phyloP scores from a whole-genome alignment of 805 yeast genomes.

The Nematodospora valgi region DNA sequence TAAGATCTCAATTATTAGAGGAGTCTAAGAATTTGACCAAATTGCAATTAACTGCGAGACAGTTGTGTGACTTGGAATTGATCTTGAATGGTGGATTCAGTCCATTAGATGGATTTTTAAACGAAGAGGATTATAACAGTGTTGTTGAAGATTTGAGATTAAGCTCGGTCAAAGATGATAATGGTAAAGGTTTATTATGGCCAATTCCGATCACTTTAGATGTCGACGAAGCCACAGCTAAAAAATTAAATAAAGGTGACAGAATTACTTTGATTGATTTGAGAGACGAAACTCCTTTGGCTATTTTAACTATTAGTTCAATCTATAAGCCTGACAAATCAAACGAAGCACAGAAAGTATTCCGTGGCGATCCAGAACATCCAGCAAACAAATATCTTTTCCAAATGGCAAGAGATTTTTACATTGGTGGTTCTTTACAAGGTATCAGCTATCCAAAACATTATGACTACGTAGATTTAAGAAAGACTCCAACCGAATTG shows the following conservation, averaged over 20 bases:
- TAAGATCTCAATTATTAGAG: conserved; percentile 49
- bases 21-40: conserved; percentile 47
- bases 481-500: conserved; percentile 88
- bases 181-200: conserved; percentile 69
- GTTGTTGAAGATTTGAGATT: conserved; percentile 72
- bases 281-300: conserved; percentile 74
- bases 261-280: conserved; percentile 76
- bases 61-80: conserved; percentile 88
- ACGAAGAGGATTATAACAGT: conserved; percentile 61
- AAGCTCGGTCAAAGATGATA: conserved; percentile 37
- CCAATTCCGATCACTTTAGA: conserved; percentile 92
- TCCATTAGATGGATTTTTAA: conserved; percentile 68
- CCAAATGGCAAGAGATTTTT: conserved; percentile 75
- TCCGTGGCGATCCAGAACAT: conserved; percentile 96
- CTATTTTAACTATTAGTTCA: conserved; percentile 76
- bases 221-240: conserved; percentile 49
- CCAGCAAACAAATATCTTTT: conserved; percentile 79
- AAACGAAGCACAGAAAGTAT: conserved; percentile 78
- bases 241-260: conserved; percentile 47
- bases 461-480: conserved; percentile 82
- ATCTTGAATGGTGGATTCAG: conserved; percentile 94
- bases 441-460: conserved; percentile 83
- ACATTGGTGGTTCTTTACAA: conserved; percentile 84
- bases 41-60: conserved; percentile 74
- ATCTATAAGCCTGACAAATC: conserved; percentile 79